A percentile compares a stretch with the other conserved stretches of the same genome.
These are phyloP conservation scores for Leccinellum luteum DNA, from an alignment of 768 basidiomycete genomes.

Conservation along the genomic window DNA sequence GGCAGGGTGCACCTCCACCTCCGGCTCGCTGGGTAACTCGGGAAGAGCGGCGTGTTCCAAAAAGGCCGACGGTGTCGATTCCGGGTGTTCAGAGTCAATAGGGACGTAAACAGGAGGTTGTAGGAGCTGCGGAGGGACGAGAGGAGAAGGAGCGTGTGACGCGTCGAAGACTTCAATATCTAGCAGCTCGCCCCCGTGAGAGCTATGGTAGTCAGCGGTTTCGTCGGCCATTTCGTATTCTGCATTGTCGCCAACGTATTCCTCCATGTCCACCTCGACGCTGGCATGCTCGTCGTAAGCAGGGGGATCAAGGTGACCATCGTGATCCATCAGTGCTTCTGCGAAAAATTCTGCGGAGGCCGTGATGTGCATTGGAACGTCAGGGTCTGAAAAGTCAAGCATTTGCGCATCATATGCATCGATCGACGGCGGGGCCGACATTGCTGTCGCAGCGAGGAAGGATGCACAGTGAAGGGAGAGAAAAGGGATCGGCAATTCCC, in stretches of 20 bases:
- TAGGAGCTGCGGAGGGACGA: conserved; percentile 12
- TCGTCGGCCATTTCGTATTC: conserved; percentile 49
- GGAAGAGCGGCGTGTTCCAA: conserved; percentile 8
- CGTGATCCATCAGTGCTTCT: conserved; percentile 62
- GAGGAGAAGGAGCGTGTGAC: conserved; percentile 33
- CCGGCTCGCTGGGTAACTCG: conserved; percentile 5
- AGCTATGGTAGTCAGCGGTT: conserved; percentile 25
- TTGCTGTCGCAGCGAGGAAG: conserved; percentile 10
- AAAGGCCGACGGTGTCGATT: neutral
- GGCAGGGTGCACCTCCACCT: conserved; percentile 8
- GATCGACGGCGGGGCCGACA: conserved; percentile 33
- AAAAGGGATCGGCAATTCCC: conserved; percentile 20
- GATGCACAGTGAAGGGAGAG: conserved; percentile 15
- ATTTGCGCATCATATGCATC: conserved; percentile 63
- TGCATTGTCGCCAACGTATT: conserved; percentile 42
- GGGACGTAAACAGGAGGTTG: conserved; percentile 15
- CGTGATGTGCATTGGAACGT: conserved; percentile 55
- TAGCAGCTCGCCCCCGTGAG: conserved; percentile 27
- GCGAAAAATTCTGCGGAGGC: conserved; percentile 47
- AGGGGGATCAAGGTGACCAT: conserved; percentile 32
- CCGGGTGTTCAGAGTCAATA: conserved; percentile 15
- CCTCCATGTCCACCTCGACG: conserved; percentile 69
- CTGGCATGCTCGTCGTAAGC: conserved; percentile 35
- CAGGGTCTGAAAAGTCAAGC: conserved; percentile 59
- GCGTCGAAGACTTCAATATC: conserved; percentile 44